These are phyloP conservation scores for Mikania micrantha DNA, from an alignment of 129 eudicot species.

Conservation along the genomic window DNA sequence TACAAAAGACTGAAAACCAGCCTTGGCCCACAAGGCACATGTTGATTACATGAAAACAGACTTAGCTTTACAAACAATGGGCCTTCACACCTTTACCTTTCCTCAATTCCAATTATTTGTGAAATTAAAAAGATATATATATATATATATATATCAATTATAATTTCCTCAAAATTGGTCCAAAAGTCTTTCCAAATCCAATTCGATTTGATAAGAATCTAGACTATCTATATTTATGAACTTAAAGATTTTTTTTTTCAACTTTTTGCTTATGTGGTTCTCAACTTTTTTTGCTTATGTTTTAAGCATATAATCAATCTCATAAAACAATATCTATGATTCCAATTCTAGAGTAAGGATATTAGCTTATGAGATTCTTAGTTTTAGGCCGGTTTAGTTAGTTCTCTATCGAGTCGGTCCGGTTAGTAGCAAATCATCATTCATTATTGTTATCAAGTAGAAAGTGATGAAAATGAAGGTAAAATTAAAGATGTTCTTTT, in stretches of 20 bases:
- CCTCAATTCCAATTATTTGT: slow-evolving; percentile 18
- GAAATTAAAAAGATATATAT: not conserved
- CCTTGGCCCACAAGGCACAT: slow-evolving; percentile 30
- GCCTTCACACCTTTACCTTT: slow-evolving; percentile 15
- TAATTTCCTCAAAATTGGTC: not conserved
- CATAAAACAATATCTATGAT: not conserved
- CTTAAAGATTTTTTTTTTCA: not conserved
- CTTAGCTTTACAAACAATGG: slow-evolving; percentile 21
- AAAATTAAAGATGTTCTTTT: too few species aligned
- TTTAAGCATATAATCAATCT: not conserved
- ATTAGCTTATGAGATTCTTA: not conserved
- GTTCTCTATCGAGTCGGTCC: too few species aligned
- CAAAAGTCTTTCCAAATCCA: not conserved
- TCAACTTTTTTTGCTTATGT: not conserved
- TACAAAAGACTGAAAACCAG: slow-evolving; percentile 16
- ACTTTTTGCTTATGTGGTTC: not conserved
- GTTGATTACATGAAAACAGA: slow-evolving; percentile 11
- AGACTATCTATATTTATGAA: not conserved
- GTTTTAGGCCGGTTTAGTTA: too few species aligned
- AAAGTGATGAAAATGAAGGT: too few species aligned
- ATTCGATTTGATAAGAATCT: not conserved
- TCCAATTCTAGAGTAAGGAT: slow-evolving; percentile 2
- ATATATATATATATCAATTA: too few species aligned
- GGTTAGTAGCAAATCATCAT: too few species aligned
- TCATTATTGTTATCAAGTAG: too few species aligned